Evolutionary conservation across 148 eudicot species (phyloP), one percentile per base, ranked within the genome.

Genomic region (Polygonum aviculare): DNA sequence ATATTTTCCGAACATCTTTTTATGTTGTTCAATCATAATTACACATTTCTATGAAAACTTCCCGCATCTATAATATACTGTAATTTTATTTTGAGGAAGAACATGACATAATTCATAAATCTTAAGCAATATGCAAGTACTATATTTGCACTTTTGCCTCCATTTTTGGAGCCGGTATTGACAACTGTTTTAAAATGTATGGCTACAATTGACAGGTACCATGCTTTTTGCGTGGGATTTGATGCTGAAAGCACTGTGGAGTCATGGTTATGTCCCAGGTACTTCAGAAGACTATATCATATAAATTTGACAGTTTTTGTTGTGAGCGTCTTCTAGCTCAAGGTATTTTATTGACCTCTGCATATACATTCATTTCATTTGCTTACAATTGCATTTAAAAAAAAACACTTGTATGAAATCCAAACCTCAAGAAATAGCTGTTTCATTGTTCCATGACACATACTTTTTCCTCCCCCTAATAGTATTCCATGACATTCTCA

Each of bases 241-340:
- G 98, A 94, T 83, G 78, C 94, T 72, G 96, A 94, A 79, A 89
- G 86, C 75, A 78, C 91, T 81, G 93, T 90, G 73, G 84, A 87
- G 81, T 84, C 94, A 74, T 94, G 98, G 98, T 63, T 90, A 74
- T 94, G 98, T 83, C 98, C 96, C 51, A 90, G 98, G 98, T 94
- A 92, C 81, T 59, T 75, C 3, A 69, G 72, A 36, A 67, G 44
- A 38, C 8, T 15, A 15, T 3, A 19, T 33, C 8, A 67, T 35
- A 15, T 36, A 36, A n/a, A 15, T 67, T 67, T 67, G 45, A 44
- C 72, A 15, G 38, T 38, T 67, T 67, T 7, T 19, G 5, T 67
- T 67, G 9, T 36, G 45, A 3, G 21, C 16, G 44, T 67, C 19
- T 62, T 22, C 38, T 62, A 62, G 69, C 31, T 67, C 16, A 36